Evolutionary conservation across 176 grass and related monocot genomes (phyloP), one percentile per base, ranked within the genome.

Genomic region (Dendrocalamus sinicus): DNA sequence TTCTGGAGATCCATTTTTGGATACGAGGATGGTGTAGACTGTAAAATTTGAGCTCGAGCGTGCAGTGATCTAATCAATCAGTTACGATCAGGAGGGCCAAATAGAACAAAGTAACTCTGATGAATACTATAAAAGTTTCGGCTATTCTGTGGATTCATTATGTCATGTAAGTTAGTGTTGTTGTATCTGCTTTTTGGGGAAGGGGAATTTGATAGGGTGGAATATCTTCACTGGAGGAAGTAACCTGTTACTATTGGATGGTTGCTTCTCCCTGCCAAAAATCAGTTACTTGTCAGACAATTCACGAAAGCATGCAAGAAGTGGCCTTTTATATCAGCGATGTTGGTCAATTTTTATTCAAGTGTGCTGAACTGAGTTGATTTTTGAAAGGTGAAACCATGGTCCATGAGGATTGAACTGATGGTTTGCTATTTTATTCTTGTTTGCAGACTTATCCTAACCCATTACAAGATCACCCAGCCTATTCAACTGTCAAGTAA

Each of bases 401-500:
- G 79, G 39, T 78, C 12, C 54, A 59, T 45, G 37, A 37, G 8
- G 57, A 55, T 81, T 26, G 30, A 85, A 52, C 88, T 92, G 79
- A 85, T 78, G 65, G 39, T 68, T 70, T 73, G 20, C 51, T 86
- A 16, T 76, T 81, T 52, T 72, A 37, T 81, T 80, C 51, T 73
- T 83, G 52, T 60, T 91, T 53, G 62, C 93, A 99, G 96, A 84
- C 86, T n/a, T 94, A 91, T 86, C 90, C 89, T 15, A 99, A 99
- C 81, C 96, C 96, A 53, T 48, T 99, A n/a, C 88, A 89, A 77
- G 92, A 99, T 23, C 93, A 99, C 85, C 90, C 96, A 4, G 94
- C 96, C 40, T 99, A 99, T 89, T 91, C 89, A 91, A 88, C 88
- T 52, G 96, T 99, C 78, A 99, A 90, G 96, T 99, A 94, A 75